Evolutionary conservation across 2,329 filamentous ascomycete genomes (phyloP).

Genomic region (Aureobasidium sp.): DNA sequence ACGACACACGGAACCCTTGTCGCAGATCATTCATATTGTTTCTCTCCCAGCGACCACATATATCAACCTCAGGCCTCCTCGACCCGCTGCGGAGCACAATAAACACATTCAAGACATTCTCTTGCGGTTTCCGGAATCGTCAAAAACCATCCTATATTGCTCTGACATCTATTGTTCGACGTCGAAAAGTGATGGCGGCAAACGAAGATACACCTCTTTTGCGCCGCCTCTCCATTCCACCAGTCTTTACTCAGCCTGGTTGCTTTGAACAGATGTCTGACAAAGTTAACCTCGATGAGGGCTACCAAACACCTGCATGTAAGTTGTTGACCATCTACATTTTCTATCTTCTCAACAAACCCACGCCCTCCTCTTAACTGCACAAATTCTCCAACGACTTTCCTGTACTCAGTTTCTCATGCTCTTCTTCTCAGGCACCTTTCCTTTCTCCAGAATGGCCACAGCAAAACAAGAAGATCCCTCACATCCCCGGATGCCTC

Average conservation of each 20-base stretch:
- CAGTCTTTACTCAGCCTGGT: constrained; percentile 17
- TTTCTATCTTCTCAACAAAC: not conserved
- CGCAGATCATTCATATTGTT: not conserved
- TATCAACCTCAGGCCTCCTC: not conserved
- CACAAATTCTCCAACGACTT: not conserved
- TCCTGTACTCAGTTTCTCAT: not conserved
- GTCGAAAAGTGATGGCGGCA: constrained; percentile 4
- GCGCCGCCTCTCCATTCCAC: constrained; percentile 8
- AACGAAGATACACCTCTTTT: constrained; percentile 14
- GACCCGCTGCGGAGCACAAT: not conserved
- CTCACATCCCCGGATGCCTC: constrained; percentile 39
- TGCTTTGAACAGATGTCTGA: constrained; percentile 19
- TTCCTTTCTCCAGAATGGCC: constrained; percentile 2
- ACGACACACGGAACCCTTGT: not conserved
- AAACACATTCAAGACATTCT: constrained; percentile 5
- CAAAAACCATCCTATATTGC: not conserved
- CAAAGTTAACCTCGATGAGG: constrained; percentile 1
- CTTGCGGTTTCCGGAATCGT: not conserved
- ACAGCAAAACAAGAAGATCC: not conserved
- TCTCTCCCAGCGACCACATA: not conserved
- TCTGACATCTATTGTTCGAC: not conserved
- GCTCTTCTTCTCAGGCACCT: constrained; percentile 3
- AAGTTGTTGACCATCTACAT: not conserved
- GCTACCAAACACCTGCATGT: constrained; percentile 13
- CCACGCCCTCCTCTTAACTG: not conserved